Evolutionary conservation across 768 basidiomycete genomes (phyloP).

Genomic region (Mycena maculata): DNA sequence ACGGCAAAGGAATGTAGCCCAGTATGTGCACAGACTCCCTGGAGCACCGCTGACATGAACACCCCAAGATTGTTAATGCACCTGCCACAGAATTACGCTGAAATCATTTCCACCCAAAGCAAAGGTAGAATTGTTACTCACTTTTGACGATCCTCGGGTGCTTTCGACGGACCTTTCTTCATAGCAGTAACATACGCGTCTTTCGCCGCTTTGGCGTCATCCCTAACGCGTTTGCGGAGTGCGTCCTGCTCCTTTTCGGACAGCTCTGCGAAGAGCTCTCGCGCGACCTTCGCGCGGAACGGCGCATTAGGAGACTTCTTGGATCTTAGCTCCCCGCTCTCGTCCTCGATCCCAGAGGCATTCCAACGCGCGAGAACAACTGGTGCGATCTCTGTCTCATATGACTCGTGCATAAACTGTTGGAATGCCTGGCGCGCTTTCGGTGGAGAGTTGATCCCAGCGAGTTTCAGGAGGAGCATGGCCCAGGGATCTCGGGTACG

Average conservation of each 20-base stretch:
- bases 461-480: not conserved
- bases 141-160: conserved; percentile 1
- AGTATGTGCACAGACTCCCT: conserved; percentile 6
- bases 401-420: conserved; percentile 16
- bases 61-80: not conserved
- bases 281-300: not conserved
- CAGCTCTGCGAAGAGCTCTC: not conserved
- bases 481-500: not conserved
- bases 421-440: conserved; percentile 16
- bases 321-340: not conserved
- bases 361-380: not conserved
- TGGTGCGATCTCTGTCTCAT: not conserved
- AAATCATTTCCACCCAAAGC: not conserved
- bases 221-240: not conserved
- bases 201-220: not conserved
- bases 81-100: not conserved
- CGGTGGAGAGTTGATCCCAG: not conserved
- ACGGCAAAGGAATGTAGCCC: conserved; percentile 2
- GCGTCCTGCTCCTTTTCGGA: not conserved
- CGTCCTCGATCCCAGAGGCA: not conserved
- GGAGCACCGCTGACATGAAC: conserved; percentile 15
- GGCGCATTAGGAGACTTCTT: not conserved
- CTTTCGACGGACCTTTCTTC: not conserved
- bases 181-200: not conserved
- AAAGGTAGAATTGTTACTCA: not conserved